Percentiles rank a stretch among this genome's conserved stretches.
Conservation (phyloP, 257 asterid species). For the Cinchona pubescens region DNA sequence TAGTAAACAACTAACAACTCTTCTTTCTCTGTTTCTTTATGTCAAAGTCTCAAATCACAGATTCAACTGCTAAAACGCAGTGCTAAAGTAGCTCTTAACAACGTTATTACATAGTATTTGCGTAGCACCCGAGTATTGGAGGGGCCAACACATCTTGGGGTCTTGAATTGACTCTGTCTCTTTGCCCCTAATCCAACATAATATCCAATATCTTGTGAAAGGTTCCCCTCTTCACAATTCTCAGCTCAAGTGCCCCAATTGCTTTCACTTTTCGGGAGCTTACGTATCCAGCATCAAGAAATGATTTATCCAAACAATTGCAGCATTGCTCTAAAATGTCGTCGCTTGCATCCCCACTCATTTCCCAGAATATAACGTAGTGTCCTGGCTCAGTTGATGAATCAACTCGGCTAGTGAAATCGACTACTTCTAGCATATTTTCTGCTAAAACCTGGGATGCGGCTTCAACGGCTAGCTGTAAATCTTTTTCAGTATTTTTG, state of each 20-base stretch:
- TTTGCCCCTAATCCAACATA: conserved; percentile 83
- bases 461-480: conserved; percentile 75
- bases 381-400: conserved; percentile 59
- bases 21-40: not conserved
- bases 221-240: conserved; percentile 65
- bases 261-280: conserved; percentile 59
- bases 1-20: conserved; percentile 4
- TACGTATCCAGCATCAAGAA: conserved; percentile 73
- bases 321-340: conserved; percentile 66
- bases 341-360: conserved; percentile 55
- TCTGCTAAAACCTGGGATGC: conserved; percentile 54
- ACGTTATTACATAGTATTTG: conserved; percentile 53
- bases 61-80: conserved; percentile 44
- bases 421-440: conserved; percentile 70
- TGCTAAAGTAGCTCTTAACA: conserved; percentile 67
- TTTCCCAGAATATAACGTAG: conserved; percentile 83
- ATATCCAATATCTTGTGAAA: conserved; percentile 82
- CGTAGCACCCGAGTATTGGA: conserved; percentile 47
- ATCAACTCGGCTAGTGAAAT: conserved; percentile 81
- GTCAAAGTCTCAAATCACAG: not conserved
- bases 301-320: conserved; percentile 74
- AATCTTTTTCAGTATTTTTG: conserved; percentile 90
- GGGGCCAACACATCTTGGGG: conserved; percentile 82
- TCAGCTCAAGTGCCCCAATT: conserved; percentile 76
- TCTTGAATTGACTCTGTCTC: conserved; percentile 97